Evolutionary conservation across 73 alveolate genomes (phyloP), one percentile per base, ranked within the genome.

Genomic region (Symbiodinium pilosum): DNA sequence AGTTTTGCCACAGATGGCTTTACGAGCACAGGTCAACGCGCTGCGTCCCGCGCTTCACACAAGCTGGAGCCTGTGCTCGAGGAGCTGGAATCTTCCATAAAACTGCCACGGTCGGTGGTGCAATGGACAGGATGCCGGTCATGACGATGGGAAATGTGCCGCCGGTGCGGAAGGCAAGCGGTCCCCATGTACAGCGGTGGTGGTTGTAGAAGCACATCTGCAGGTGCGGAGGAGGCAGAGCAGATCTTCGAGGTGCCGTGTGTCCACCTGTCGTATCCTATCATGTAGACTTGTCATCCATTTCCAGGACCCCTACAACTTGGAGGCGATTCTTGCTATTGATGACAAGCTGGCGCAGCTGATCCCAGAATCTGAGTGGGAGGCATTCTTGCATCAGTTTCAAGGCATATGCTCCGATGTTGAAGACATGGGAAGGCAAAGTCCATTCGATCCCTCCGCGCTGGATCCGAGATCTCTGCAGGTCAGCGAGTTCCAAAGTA

Each of bases 321-420:
- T 91, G n/a, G 39, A 91, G 43, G 97, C 73, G 41, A 40, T 91
- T 39, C 89, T 32, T 18, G 97, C 97, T 41, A 91, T 91, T 30
- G 97, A 91, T 40, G 88, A 91, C 89, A 41, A 91, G 68, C 77
- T 91, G 89, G 97, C 97, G 39, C 42, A 41, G 75, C 38, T 91
- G 64, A 52, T 91, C 40, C 97, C 97, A 21, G 97, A 91, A 41
- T 91, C 97, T 16, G 97, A 91, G 51, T 91, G 97, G 97, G 97
- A 91, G 97, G 97, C 95, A 14, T n/a, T 14, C 44, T 24, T 73
- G 6, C 11, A 30, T 34, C 28, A 32, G 30, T 16, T 32, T 73
- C n/a, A n/a, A n/a, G n/a, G n/a, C n/a, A n/a, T n/a, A n/a, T n/a
- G n/a, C n/a, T n/a, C n/a, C n/a, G n/a, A n/a, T n/a, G n/a, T n/a